A percentile compares a stretch with the other conserved stretches of the same genome.
Conservation (phyloP, 129 eudicot species). For the Escallonia herrerae region DNA sequence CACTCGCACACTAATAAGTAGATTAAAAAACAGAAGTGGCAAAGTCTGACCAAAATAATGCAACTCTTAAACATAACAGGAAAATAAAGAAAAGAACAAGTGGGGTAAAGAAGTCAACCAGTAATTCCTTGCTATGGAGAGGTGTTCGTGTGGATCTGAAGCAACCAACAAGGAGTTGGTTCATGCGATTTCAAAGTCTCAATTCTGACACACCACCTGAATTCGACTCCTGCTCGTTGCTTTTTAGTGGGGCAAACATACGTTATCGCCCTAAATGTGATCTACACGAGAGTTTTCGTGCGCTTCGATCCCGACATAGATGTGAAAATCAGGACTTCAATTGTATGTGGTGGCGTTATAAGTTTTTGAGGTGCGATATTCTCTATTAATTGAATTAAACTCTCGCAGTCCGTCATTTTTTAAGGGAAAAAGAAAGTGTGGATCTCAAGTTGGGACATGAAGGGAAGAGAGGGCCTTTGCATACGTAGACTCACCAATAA, state of each 20-base stretch:
- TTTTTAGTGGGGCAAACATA: no score
- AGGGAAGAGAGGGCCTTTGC: not conserved
- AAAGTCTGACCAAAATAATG: not conserved
- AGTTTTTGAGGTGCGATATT: no score
- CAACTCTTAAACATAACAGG: not conserved
- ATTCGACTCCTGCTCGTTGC: no score
- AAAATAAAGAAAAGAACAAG: not conserved
- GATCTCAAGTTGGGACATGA: not conserved
- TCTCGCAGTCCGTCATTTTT: no score
- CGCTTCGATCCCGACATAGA: no score
- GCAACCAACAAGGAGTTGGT: no score
- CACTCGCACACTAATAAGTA: not conserved
- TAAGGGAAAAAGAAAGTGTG: no score
- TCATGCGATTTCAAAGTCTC: no score
- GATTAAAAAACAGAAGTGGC: not conserved
- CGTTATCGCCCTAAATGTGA: no score
- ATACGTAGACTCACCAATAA: constrained; percentile 19
- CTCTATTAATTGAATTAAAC: no score
- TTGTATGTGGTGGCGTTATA: not conserved
- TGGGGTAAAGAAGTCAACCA: constrained; percentile 26
- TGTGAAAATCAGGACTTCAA: not conserved
- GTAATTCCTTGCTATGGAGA: constrained; percentile 41
- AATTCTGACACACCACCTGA: no score
- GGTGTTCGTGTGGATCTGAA: constrained; percentile 13
- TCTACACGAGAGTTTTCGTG: no score